Conservation (phyloP, 371 early-diverging fungal species). For the Smittium culicis region DNA sequence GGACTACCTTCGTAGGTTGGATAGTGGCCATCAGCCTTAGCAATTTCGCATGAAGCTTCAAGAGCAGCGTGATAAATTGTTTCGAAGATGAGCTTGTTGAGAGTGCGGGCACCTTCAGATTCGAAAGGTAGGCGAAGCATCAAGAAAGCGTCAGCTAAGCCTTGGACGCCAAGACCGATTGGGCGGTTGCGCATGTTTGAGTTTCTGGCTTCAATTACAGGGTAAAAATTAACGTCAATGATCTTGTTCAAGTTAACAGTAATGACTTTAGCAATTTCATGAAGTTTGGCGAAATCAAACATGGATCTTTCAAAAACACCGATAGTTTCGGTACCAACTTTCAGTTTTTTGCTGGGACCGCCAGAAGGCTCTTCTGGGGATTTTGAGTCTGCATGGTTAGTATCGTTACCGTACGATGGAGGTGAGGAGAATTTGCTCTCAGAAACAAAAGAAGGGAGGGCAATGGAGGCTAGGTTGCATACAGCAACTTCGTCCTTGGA, state of each 20-base stretch:
- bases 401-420: neutral
- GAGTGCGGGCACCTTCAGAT: slow-evolving; percentile 67
- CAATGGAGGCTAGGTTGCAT: slow-evolving; percentile 97
- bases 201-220: slow-evolving; percentile 72
- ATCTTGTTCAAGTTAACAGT: slow-evolving; percentile 91
- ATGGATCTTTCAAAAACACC: slow-evolving; percentile 11
- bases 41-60: slow-evolving; percentile 90
- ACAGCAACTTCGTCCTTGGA: slow-evolving; percentile 96
- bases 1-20: slow-evolving; percentile 85
- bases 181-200: slow-evolving; percentile 96
- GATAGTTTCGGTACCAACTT: neutral
- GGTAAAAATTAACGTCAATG: slow-evolving; percentile 97
- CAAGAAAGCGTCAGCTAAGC: slow-evolving; percentile 97
- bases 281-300: slow-evolving; percentile 29
- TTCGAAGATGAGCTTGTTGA: slow-evolving; percentile 94
- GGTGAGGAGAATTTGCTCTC: slow-evolving; percentile 11
- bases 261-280: slow-evolving; percentile 63
- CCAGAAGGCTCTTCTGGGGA: neutral
- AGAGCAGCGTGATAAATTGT: slow-evolving; percentile 96
- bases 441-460: slow-evolving; percentile 86
- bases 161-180: slow-evolving; percentile 98
- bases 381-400: neutral
- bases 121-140: slow-evolving; percentile 95
- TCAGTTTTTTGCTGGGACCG: too few relatives aligned
- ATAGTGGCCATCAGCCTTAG: slow-evolving; percentile 74